Conservation (phyloP, 75 land plant genomes). For the Cupressus sempervirens region DNA sequence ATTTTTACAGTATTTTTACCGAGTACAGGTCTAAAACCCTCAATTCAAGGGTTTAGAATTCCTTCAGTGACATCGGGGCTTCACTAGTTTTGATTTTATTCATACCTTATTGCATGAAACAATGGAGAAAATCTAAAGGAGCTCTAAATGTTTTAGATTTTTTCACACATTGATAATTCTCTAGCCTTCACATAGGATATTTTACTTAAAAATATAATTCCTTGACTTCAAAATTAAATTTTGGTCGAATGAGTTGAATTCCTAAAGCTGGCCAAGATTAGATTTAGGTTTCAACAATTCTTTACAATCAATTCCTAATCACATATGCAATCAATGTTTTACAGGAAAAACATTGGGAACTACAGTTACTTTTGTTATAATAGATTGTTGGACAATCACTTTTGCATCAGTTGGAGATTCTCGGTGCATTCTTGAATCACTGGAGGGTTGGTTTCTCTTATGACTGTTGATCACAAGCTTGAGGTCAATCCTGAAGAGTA, state of each 20-base stretch:
- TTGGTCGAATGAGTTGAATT: neutral
- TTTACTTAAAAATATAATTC: neutral
- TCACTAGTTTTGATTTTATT: neutral
- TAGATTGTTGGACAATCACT: conserved; percentile 74
- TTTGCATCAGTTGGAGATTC: conserved; percentile 93
- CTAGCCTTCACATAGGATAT: neutral
- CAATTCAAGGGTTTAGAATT: too few relatives aligned
- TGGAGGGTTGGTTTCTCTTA: conserved; percentile 58
- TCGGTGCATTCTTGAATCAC: conserved; percentile 70
- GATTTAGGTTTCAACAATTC: neutral
- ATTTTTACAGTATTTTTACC: too few relatives aligned
- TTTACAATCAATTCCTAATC: conserved; percentile 44
- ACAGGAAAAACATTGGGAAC: conserved; percentile 81
- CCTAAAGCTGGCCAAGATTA: neutral
- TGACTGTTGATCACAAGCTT: conserved; percentile 83
- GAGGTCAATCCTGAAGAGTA: conserved; percentile 84
- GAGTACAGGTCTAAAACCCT: too few relatives aligned
- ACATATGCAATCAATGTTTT: neutral
- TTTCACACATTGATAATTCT: neutral
- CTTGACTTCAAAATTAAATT: neutral
- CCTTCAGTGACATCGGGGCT: neutral
- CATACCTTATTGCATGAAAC: neutral
- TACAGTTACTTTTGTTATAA: conserved; percentile 75
- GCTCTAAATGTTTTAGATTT: neutral
- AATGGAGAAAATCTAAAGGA: neutral